phyloP scores from a whole-genome alignment of 2,329 filamentous ascomycete genomes.

The Westerdykella ornata region DNA sequence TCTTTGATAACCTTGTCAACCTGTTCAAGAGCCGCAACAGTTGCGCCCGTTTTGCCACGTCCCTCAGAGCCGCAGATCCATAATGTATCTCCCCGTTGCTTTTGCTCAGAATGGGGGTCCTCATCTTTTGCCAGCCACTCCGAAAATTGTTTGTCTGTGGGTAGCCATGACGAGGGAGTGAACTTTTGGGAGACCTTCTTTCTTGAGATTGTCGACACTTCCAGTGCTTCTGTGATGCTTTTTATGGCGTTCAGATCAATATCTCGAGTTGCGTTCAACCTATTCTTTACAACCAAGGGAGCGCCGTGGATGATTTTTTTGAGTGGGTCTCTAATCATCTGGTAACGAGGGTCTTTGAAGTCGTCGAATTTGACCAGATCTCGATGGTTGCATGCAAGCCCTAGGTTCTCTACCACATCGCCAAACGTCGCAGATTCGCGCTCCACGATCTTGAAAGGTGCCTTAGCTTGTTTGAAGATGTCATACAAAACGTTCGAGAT shows the following conservation, averaged over 20 bases:
- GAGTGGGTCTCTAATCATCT: constrained; percentile 1
- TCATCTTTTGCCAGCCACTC: neutral
- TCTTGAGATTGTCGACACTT: neutral
- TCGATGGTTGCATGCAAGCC: constrained; percentile 5
- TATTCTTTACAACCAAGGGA: constrained; percentile 1
- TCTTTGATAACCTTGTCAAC: constrained; percentile 1
- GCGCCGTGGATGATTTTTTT: constrained; percentile 4
- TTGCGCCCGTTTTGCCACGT: constrained; percentile 5
- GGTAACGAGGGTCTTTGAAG: constrained; percentile 3
- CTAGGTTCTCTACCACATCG: neutral
- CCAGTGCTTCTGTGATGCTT: constrained; percentile 1
- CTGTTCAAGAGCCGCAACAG: constrained; percentile 3
- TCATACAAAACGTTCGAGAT: neutral
- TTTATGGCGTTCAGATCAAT: constrained; percentile 1
- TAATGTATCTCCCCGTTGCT: constrained; percentile 1
- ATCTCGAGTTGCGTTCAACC: constrained; percentile 1
- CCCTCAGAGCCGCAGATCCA: constrained; percentile 5
- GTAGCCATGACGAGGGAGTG: constrained; percentile 2
- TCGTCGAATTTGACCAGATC: constrained; percentile 6
- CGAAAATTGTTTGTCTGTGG: constrained; percentile 1
- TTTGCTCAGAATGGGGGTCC: neutral
- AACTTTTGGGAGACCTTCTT: constrained; percentile 2
- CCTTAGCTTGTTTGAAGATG: neutral
- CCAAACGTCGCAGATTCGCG: constrained; percentile 2
- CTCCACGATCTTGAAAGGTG: constrained; percentile 1